Evolutionary conservation across 192 early-diverging fungal species (phyloP).

Genomic region (Helicostylum pulchrum): DNA sequence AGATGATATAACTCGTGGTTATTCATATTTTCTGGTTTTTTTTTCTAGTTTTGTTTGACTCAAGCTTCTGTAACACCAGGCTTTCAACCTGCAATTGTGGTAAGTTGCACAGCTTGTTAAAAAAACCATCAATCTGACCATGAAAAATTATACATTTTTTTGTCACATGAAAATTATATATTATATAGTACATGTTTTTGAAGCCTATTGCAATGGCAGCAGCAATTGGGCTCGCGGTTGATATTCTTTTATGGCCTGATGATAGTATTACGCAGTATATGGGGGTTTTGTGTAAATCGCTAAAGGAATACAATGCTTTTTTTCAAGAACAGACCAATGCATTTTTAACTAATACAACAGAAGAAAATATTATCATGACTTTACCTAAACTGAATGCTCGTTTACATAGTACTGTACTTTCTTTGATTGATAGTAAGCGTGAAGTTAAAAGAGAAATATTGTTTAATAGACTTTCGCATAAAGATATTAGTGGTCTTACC

Average conservation of each 20-base stretch:
- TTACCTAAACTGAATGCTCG: conserved; percentile 14
- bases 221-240: conserved; percentile 19
- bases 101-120: conserved; percentile 11
- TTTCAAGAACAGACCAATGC: conserved; percentile 24
- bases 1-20: no score
- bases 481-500: conserved; percentile 27
- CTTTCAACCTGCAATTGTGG: conserved; percentile 20
- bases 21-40: neutral
- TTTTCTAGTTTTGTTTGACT: conserved; percentile 26
- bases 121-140: neutral
- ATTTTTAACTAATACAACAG: conserved; percentile 9
- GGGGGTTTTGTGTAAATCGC: conserved; percentile 9
- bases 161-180: neutral
- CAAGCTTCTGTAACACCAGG: conserved; percentile 15
- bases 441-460: conserved; percentile 32
- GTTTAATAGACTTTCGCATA: conserved; percentile 16
- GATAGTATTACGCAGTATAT: conserved; percentile 31
- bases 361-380: neutral
- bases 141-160: no score
- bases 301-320: conserved; percentile 14
- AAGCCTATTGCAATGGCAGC: conserved; percentile 27
- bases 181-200: conserved; percentile 28
- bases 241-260: conserved; percentile 33
- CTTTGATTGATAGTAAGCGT: conserved; percentile 31
- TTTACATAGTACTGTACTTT: conserved; percentile 22